Conservation (phyloP, 805 yeast species). For the Yarrowia sp. region DNA sequence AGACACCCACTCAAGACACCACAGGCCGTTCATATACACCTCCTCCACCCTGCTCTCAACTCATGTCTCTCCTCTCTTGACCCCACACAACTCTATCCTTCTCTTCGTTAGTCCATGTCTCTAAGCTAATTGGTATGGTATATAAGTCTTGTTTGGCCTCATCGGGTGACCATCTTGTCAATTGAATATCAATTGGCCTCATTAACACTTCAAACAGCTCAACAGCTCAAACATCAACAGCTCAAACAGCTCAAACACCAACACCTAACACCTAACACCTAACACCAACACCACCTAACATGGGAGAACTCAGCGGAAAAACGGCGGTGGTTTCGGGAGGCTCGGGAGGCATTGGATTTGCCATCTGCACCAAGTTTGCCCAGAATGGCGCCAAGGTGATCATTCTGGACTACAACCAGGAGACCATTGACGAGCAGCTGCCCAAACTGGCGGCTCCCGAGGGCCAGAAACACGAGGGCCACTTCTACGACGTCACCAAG, state of each 20-base stretch:
- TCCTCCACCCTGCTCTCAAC: not conserved
- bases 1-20: no score
- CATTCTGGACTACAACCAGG: conserved; percentile 53
- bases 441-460: conserved; percentile 9
- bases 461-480: conserved; percentile 27
- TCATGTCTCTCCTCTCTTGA: not conserved
- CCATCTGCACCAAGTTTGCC: conserved; percentile 18
- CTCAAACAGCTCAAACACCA: no score
- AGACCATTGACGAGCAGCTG: conserved; percentile 47
- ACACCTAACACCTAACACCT: not conserved
- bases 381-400: conserved; percentile 23
- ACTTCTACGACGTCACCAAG: conserved; percentile 22
- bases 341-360: conserved; percentile 24
- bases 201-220: no score
- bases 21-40: no score
- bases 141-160: not conserved
- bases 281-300: not conserved
- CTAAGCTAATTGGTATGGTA: conserved; percentile 7
- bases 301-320: conserved; percentile 31
- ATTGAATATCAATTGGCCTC: no score
- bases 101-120: not conserved
- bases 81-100: conserved; percentile 23
- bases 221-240: no score
- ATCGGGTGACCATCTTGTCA: no score
- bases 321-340: conserved; percentile 24